These are phyloP conservation scores for Capsicum pubescens DNA, from an alignment of 257 asterid genomes.

Conservation along the genomic window DNA sequence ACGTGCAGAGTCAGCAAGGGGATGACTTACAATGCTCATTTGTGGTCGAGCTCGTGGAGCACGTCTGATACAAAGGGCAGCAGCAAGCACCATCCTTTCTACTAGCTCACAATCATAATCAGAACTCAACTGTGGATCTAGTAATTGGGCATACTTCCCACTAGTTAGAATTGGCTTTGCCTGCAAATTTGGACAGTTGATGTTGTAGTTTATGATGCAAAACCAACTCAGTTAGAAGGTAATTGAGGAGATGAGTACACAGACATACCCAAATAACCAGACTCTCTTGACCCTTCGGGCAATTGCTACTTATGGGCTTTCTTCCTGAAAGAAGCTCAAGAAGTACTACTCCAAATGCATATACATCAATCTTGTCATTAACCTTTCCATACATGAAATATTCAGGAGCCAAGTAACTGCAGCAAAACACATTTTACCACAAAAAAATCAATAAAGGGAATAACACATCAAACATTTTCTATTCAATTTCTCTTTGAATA, in stretches of 20 bases:
- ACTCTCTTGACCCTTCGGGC: constrained; percentile 95
- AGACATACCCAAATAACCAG: constrained; percentile 97
- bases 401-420: constrained; percentile 97
- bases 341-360: constrained; percentile 96
- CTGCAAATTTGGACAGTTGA: constrained; percentile 44
- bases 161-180: constrained; percentile 77
- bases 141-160: constrained; percentile 58
- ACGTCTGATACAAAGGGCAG: constrained; percentile 86
- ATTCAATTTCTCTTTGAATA: background rate
- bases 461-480: background rate
- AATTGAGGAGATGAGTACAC: constrained; percentile 20
- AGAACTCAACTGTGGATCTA: constrained; percentile 70
- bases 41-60: constrained; percentile 93
- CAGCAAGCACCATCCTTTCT: constrained; percentile 87
- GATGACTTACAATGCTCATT: constrained; percentile 73
- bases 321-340: constrained; percentile 95
- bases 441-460: constrained; percentile 21
- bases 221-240: background rate
- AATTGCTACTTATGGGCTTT: constrained; percentile 80
- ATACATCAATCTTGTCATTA: constrained; percentile 86
- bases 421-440: constrained; percentile 18
- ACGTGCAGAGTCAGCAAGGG: background rate
- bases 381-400: constrained; percentile 98
- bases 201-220: constrained; percentile 13
- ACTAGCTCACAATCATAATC: constrained; percentile 62